Conservation (phyloP, 768 basidiomycete genomes). For the Gautieria morchelliformis region DNA sequence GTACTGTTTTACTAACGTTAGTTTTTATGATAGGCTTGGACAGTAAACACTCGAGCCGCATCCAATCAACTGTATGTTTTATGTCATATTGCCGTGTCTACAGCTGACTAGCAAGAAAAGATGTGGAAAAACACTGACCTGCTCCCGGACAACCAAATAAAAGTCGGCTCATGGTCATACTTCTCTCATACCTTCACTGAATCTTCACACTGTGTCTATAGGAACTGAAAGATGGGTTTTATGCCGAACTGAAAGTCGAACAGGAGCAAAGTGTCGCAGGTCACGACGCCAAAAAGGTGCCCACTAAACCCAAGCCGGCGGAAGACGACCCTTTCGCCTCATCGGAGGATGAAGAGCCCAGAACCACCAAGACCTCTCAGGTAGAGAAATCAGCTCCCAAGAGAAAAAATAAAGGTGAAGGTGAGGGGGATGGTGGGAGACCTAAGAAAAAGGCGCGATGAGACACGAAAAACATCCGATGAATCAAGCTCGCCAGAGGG, state of each 20-base stretch:
- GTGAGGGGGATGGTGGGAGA: neutral
- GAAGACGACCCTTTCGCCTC: constrained; percentile 52
- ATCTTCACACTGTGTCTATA: constrained; percentile 20
- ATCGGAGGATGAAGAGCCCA: constrained; percentile 26
- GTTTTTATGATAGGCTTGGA: constrained; percentile 44
- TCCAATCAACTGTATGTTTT: constrained; percentile 50
- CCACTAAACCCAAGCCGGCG: constrained; percentile 35
- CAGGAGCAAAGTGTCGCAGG: constrained; percentile 19
- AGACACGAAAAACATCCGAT: neutral
- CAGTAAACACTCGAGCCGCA: constrained; percentile 68
- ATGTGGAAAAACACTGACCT: constrained; percentile 59
- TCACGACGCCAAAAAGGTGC: constrained; percentile 28
- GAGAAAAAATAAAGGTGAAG: neutral
- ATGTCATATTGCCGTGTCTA: neutral
- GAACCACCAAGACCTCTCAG: neutral
- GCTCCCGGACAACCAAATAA: constrained; percentile 50
- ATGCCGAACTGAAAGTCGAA: constrained; percentile 31
- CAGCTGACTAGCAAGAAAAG: constrained; percentile 25
- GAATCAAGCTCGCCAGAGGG: too few relatives aligned
- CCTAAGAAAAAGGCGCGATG: neutral
- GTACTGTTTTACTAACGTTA: neutral
- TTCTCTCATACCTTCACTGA: neutral
- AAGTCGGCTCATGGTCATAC: constrained; percentile 29
- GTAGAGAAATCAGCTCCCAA: neutral
- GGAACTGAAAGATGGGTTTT: constrained; percentile 57